Evolutionary conservation across 352 stramenopile genomes (phyloP), one percentile per base, ranked within the genome.

Genomic region (Phytopythium chamaehyphon): DNA sequence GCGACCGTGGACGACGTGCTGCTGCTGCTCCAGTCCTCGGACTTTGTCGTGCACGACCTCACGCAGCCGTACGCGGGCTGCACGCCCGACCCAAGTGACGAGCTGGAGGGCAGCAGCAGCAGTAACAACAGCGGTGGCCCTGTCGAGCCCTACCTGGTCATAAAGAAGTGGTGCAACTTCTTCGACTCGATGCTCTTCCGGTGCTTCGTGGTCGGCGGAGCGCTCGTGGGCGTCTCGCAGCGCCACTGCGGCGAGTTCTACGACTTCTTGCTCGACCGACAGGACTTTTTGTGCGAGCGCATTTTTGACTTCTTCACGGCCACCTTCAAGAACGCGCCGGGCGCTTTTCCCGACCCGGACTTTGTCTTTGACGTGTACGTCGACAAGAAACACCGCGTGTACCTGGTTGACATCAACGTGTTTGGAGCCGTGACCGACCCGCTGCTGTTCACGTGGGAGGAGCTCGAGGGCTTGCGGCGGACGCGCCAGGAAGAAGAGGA

Each of bases 101-200:
- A 33, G 28, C 28, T 33, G 28, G 28, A 33, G 5, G 28, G 28
- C 28, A 33, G 28, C 9, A 33, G 28, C 9, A 33, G 28, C 28
- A 33, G 28, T 33, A 33, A 9, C 9, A 33, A 33, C 28, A 0
- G 14, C 23, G 8, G 8, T 40, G 12, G 23, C 31, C 46, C 46
- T 1, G 51, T 68, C 31, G 26, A 71, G 38, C 56, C 51, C 54
- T 80, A 93, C 55, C 62, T 98, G n/a, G 88, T 97, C 48, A 71
- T 98, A 40, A 90, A 95, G 55, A 98, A 98, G 63, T 98, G 90
- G 90, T 97, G 91, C 65, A 97, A 95, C 48, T 87, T 98, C 18
- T 87, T 90, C 72, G 88, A 96, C 54, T 97, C 88, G 64, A 97
- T 97, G 87, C 83, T 97, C 56, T 98, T 98, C 61, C 83, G 95